Evolutionary conservation across 768 basidiomycete genomes (phyloP).

Genomic region (Calocybe cyanea): DNA sequence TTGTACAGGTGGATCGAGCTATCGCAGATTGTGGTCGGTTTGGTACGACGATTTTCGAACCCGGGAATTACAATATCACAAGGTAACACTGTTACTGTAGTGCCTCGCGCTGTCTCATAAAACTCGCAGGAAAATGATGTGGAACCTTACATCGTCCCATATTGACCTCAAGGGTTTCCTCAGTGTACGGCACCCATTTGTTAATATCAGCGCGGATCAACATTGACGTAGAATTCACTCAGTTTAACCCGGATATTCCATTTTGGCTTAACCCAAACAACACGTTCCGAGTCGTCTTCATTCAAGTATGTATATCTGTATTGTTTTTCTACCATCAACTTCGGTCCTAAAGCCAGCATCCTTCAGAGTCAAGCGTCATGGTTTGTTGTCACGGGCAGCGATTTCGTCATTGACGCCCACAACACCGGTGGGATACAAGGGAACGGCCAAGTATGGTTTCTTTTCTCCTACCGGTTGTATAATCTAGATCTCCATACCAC

Average conservation of each 20-base stretch:
- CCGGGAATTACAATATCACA: constrained; percentile 49
- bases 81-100: constrained; percentile 25
- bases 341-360: too few relatives aligned
- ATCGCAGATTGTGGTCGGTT: constrained; percentile 45
- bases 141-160: constrained; percentile 40
- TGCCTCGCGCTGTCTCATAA: not conserved
- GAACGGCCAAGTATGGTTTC: constrained; percentile 45
- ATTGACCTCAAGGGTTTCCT: constrained; percentile 45
- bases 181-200: constrained; percentile 28
- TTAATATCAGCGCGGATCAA: not conserved
- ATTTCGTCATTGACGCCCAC: constrained; percentile 55
- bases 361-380: constrained; percentile 62
- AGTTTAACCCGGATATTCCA: constrained; percentile 53
- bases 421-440: constrained; percentile 54
- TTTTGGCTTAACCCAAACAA: constrained; percentile 53
- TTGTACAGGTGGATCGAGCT: constrained; percentile 49
- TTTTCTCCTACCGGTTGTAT: not conserved
- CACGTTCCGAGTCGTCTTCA: constrained; percentile 60
- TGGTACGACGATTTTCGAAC: constrained; percentile 41
- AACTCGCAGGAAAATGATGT: constrained; percentile 46
- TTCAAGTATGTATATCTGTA: constrained; percentile 39
- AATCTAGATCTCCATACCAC: not conserved
- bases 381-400: constrained; percentile 55
- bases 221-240: not conserved
- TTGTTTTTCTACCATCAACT: not conserved